Base-by-base conservation (phyloP, 106 monocot species). In the Dendrobium nobile region DNA sequence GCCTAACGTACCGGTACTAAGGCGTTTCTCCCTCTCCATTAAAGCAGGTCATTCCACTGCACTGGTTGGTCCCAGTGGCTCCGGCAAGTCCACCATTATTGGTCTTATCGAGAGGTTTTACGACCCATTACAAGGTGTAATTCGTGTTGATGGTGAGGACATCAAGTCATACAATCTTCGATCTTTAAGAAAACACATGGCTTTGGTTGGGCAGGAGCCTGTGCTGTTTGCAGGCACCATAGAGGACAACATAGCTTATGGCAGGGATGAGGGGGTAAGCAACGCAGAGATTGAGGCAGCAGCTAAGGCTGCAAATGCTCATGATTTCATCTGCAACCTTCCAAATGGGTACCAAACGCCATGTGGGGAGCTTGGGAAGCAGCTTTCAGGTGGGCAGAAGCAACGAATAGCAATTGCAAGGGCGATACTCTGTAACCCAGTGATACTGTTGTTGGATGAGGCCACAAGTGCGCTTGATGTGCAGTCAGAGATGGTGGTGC, bases 91-190 rank as follows among this genome's bases (percentile, higher is more conserved):
- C 16, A 89, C 89, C 33, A 78, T 87, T 42, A 85, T 90, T 55
- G 89, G 67, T 4, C 82, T 90, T 15, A 87, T 87, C 78, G 87
- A 90, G 75, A 22, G 89, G 28, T 90, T 90, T 82, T 90, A 90
- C 80, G 85, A 87, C 47, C 87, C 87, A 11, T 11, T 81, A 26
- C 56, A 67, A 61, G 90, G 90, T 22, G 42, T 48, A 24, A 48
- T 90, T 2, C 45, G n/a, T 56, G 85, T 90, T 58, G 90, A 90
- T 78, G 81, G 85, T 2, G 67, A 75, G 72, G 87, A 90, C 42
- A 77, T 90, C 27, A 80, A 47, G 80, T 31, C 78, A 9, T 87
- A 87, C 79, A 55, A 90, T 54, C 85, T 90, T 73, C 85, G 85
- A 3, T 70, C 80, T 11, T 58, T 90, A 54, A 47, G 90, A 42